Conservation (phyloP, 2,329 filamentous ascomycete species). For the Microsporum canis region DNA sequence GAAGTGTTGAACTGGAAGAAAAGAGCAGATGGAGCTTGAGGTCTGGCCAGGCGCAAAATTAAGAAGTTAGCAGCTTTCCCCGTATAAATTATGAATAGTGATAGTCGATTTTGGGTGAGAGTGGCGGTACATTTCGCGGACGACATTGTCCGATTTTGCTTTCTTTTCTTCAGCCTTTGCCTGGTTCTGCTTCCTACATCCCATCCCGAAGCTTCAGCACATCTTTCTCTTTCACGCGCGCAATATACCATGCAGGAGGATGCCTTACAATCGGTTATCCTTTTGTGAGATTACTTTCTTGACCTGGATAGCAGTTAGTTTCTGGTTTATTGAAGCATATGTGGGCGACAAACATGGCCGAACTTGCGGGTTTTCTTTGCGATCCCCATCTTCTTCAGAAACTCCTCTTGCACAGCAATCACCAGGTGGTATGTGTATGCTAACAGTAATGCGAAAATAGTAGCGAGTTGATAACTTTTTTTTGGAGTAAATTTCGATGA, state of each 20-base stretch:
- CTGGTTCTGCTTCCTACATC: conserved; percentile 57
- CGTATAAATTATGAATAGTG: too few species aligned
- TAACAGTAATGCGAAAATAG: too few species aligned
- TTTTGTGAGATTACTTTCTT: conserved; percentile 74
- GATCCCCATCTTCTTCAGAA: conserved; percentile 57
- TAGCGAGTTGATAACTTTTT: too few species aligned
- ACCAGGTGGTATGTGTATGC: too few species aligned
- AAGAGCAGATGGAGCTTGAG: conserved; percentile 68
- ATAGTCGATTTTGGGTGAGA: not conserved
- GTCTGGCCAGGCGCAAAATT: conserved; percentile 32
- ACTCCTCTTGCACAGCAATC: too few species aligned
- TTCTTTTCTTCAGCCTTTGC: conserved; percentile 40
- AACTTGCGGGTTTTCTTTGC: conserved; percentile 90
- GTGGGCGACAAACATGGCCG: conserved; percentile 44
- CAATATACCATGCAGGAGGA: not conserved
- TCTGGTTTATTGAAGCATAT: not conserved
- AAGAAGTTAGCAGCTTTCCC: conserved; percentile 9
- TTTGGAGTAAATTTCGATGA: too few species aligned
- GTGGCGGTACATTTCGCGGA: conserved; percentile 55
- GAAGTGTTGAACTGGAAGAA: conserved; percentile 86
- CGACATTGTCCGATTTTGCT: conserved; percentile 51
- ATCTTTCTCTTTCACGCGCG: not conserved
- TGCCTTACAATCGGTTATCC: conserved; percentile 54
- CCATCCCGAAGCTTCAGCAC: not conserved
- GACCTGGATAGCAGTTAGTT: conserved; percentile 33